Evolutionary conservation across 345 rosid species (phyloP).

Genomic region (Arabidopsis arenosa): DNA sequence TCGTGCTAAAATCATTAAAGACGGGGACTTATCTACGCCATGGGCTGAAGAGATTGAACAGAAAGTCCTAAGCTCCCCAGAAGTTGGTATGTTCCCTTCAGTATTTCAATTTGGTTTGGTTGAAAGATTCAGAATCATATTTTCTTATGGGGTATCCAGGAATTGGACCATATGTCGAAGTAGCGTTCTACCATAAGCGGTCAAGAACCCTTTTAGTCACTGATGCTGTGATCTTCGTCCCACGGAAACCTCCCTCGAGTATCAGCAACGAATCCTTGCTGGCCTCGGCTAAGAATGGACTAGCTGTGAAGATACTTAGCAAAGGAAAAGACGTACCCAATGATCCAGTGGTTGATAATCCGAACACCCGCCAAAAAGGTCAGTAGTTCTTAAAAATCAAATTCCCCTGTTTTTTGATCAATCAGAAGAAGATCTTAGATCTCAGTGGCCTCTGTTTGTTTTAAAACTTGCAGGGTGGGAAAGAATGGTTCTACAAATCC

Average conservation of each 20-base stretch:
- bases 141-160: constrained; percentile 52
- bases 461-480: constrained; percentile 82
- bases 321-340: constrained; percentile 84
- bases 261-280: constrained; percentile 76
- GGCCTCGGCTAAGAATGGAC: constrained; percentile 91
- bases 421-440: constrained; percentile 2
- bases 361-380: constrained; percentile 78
- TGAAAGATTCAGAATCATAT: constrained; percentile 22
- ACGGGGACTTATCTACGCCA: constrained; percentile 75
- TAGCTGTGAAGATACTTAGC: constrained; percentile 92
- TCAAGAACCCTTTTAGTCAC: constrained; percentile 87
- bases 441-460: constrained; percentile 5
- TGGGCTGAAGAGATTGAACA: constrained; percentile 95
- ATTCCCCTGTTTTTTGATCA: background rate
- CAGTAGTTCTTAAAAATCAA: constrained; percentile 34
- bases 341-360: constrained; percentile 83
- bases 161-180: constrained; percentile 95
- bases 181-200: constrained; percentile 85
- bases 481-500: constrained; percentile 94
- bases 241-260: constrained; percentile 77
- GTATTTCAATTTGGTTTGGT: constrained; percentile 4
- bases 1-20: constrained; percentile 75
- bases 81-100: constrained; percentile 67
- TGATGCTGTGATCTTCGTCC: constrained; percentile 90
- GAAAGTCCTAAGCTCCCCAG: constrained; percentile 91